Conservation (phyloP, 352 stramenopile species). For the Globisporangium alternatum region DNA sequence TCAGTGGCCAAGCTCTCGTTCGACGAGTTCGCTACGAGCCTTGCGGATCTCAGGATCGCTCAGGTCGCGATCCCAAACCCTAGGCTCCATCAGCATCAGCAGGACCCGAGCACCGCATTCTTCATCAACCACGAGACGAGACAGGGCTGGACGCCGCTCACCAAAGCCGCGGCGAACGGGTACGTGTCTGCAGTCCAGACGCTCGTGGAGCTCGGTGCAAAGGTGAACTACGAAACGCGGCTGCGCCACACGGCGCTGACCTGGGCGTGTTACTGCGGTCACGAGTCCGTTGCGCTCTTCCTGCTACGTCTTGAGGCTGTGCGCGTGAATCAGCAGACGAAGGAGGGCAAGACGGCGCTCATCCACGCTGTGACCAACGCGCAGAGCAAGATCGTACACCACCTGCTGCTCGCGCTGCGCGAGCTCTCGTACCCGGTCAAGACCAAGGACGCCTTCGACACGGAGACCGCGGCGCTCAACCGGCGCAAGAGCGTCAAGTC, state of each 20-base stretch:
- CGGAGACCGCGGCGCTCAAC: constrained; percentile 13
- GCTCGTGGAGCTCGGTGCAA: constrained; percentile 42
- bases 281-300: constrained; percentile 53
- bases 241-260: constrained; percentile 70
- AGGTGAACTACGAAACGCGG: constrained; percentile 46
- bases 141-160: constrained; percentile 67
- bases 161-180: constrained; percentile 57
- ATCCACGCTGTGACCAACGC: constrained; percentile 64
- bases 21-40: constrained; percentile 18
- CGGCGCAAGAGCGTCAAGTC: constrained; percentile 19
- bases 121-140: constrained; percentile 56
- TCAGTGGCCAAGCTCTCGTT: constrained; percentile 18
- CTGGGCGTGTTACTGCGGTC: constrained; percentile 72
- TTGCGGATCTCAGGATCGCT: constrained; percentile 23
- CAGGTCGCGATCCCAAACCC: background rate
- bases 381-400: constrained; percentile 47
- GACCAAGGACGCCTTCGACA: constrained; percentile 21
- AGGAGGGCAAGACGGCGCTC: constrained; percentile 63
- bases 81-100: background rate
- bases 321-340: constrained; percentile 35
- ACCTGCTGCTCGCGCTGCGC: constrained; percentile 46
- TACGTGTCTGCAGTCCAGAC: constrained; percentile 32
- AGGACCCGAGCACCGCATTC: constrained; percentile 20
- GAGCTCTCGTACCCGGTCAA: constrained; percentile 33
- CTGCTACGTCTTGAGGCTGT: constrained; percentile 39